Percentiles rank a stretch among this genome's conserved stretches.
These are phyloP conservation scores for Phytophthora fragariae DNA, from an alignment of 352 stramenopile species.

Conservation along the genomic window DNA sequence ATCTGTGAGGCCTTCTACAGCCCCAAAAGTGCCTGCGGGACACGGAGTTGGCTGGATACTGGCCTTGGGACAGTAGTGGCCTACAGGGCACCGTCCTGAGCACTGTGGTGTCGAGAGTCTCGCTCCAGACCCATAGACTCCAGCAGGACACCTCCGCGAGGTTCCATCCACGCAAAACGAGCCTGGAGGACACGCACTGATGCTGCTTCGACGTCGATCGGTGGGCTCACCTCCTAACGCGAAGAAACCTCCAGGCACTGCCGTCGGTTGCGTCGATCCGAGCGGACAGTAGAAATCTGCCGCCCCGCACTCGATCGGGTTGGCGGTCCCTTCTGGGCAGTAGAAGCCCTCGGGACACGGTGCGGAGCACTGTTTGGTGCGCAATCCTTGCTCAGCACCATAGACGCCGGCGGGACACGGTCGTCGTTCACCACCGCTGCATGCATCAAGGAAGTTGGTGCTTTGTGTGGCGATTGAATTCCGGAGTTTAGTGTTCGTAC, in stretches of 20 bases:
- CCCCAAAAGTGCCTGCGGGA: slow-evolving; percentile 68
- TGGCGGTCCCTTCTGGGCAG: slow-evolving; percentile 53
- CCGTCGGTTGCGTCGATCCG: slow-evolving; percentile 37
- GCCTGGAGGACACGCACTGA: slow-evolving; percentile 54
- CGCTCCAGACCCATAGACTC: slow-evolving; percentile 49
- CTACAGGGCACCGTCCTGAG: slow-evolving; percentile 57
- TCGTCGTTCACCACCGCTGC: slow-evolving; percentile 42
- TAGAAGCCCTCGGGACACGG: slow-evolving; percentile 71
- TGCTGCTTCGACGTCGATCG: slow-evolving; percentile 27
- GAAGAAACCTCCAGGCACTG: slow-evolving; percentile 55
- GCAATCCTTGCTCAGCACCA: slow-evolving; percentile 52
- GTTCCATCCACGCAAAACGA: slow-evolving; percentile 67
- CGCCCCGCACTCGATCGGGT: slow-evolving; percentile 53
- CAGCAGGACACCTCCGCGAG: slow-evolving; percentile 53
- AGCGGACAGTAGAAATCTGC: slow-evolving; percentile 67
- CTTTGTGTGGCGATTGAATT: not conserved
- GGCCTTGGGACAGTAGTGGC: slow-evolving; percentile 62
- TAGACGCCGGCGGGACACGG: slow-evolving; percentile 73
- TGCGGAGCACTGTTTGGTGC: slow-evolving; percentile 53
- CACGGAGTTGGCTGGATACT: slow-evolving; percentile 44
- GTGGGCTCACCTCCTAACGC: slow-evolving; percentile 39
- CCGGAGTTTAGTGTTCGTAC: slow-evolving; percentile 32
- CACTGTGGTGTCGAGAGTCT: slow-evolving; percentile 45
- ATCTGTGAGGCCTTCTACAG: slow-evolving; percentile 41
- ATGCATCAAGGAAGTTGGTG: slow-evolving; percentile 12